These are phyloP conservation scores for Lasiodiplodia hormozganensis DNA, from an alignment of 2,329 filamentous ascomycete genomes.

Conservation along the genomic window DNA sequence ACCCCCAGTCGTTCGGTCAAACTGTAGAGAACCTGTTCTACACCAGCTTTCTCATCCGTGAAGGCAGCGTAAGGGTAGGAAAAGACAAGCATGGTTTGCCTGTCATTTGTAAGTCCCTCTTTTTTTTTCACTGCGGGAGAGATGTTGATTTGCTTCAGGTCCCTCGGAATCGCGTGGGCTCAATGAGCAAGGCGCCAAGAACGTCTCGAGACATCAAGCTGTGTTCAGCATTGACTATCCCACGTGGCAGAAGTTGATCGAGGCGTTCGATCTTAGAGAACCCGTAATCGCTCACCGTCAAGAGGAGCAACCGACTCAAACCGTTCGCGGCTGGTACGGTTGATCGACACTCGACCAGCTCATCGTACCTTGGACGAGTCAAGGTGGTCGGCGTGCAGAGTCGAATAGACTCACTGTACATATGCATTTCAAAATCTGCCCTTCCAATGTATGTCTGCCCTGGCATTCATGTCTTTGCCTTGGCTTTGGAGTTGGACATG, in stretches of 20 bases:
- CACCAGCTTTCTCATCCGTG: conserved; percentile 89
- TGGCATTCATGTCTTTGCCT: neutral
- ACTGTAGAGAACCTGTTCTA: conserved; percentile 98
- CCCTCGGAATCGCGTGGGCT: conserved; percentile 55
- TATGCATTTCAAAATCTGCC: neutral
- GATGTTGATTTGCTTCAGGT: conserved; percentile 39
- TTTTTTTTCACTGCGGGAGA: neutral
- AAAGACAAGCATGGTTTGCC: conserved; percentile 77
- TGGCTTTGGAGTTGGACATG: neutral
- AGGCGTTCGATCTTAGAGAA: conserved; percentile 76
- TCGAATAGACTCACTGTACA: neutral
- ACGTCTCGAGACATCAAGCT: conserved; percentile 72
- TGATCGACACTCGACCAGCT: conserved; percentile 39
- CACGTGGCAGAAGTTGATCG: conserved; percentile 79
- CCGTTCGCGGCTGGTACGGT: conserved; percentile 71
- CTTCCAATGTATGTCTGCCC: neutral
- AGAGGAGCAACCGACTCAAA: conserved; percentile 61
- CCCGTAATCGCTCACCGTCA: conserved; percentile 84
- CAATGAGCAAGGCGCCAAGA: conserved; percentile 64
- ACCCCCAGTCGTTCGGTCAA: conserved; percentile 89
- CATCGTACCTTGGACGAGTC: neutral
- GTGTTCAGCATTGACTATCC: conserved; percentile 87
- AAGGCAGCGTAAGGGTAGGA: conserved; percentile 78
- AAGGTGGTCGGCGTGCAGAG: neutral
- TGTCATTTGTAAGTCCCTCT: conserved; percentile 71